Conservation (phyloP, 345 rosid genomes). For the Adansonia digitata region DNA sequence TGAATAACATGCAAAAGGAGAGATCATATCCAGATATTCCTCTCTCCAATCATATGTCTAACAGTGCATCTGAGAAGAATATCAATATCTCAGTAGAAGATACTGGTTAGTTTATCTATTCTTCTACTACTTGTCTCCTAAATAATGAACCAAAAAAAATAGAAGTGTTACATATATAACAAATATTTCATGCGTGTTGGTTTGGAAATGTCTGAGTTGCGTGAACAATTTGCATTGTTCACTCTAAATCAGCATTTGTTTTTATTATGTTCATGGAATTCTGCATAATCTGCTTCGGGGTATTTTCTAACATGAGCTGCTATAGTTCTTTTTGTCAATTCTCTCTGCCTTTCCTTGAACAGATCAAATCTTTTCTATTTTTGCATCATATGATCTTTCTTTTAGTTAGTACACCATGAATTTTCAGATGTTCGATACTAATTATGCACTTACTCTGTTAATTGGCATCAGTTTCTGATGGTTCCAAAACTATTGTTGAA, state of each 20-base stretch:
- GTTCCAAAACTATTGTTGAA: constrained; percentile 23
- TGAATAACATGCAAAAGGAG: constrained; percentile 16
- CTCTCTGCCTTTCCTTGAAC: not conserved
- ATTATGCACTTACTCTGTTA: not conserved
- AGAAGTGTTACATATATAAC: too few species aligned
- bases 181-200: too few species aligned
- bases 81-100: constrained; percentile 30
- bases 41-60: constrained; percentile 12
- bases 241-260: not conserved
- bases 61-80: constrained; percentile 31
- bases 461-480: constrained; percentile 28
- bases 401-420: not conserved
- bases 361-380: not conserved
- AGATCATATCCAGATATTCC: constrained; percentile 21
- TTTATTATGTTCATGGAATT: not conserved
- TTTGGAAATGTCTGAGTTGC: not conserved
- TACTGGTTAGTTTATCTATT: constrained; percentile 37
- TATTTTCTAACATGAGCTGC: not conserved
- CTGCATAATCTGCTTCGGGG: not conserved
- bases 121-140: not conserved
- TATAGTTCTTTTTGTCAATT: not conserved
- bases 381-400: not conserved
- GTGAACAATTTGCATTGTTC: not conserved
- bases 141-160: not conserved
- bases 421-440: not conserved